Percentiles rank a stretch among this genome's conserved stretches.
These are phyloP conservation scores for Pichia sp. DNA, from an alignment of 1,139 yeast genomes.

Conservation along the genomic window DNA sequence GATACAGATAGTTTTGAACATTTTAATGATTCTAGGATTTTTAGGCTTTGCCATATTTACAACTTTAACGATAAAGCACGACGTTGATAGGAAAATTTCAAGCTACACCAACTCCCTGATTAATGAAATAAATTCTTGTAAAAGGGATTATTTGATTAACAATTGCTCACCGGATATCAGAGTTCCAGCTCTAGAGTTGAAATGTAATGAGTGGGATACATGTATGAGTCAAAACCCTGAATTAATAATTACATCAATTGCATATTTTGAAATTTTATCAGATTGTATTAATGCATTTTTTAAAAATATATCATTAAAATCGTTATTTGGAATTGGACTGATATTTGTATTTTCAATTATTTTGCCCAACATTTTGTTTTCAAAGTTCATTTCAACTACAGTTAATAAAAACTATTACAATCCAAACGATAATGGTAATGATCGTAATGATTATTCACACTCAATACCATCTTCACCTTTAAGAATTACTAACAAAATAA, in stretches of 20 bases:
- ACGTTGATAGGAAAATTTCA: slow-evolving; percentile 64
- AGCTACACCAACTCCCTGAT: slow-evolving; percentile 52
- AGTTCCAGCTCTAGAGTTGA: slow-evolving; percentile 68
- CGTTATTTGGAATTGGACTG: slow-evolving; percentile 20
- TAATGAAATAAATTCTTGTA: slow-evolving; percentile 65
- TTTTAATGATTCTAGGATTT: slow-evolving; percentile 44
- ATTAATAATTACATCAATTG: slow-evolving; percentile 41
- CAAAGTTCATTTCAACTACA: slow-evolving; percentile 20
- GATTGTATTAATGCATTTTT: slow-evolving; percentile 29
- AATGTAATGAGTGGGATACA: slow-evolving; percentile 68
- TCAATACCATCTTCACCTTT: background rate
- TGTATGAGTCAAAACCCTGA: slow-evolving; percentile 88
- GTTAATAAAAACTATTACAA: slow-evolving; percentile 18
- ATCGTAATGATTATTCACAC: background rate
- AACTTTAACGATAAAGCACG: slow-evolving; percentile 52
- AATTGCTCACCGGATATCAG: slow-evolving; percentile 53
- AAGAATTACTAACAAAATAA: background rate
- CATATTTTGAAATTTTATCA: slow-evolving; percentile 28
- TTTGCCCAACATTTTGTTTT: slow-evolving; percentile 25
- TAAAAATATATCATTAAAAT: slow-evolving; percentile 23
- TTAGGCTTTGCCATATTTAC: slow-evolving; percentile 53
- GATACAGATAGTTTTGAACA: slow-evolving; percentile 62
- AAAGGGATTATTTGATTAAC: slow-evolving; percentile 63
- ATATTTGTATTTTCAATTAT: slow-evolving; percentile 20
- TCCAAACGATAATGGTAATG: background rate